Conservation (phyloP, 2,329 filamentous ascomycete genomes). For the Fusarium drepaniforme region DNA sequence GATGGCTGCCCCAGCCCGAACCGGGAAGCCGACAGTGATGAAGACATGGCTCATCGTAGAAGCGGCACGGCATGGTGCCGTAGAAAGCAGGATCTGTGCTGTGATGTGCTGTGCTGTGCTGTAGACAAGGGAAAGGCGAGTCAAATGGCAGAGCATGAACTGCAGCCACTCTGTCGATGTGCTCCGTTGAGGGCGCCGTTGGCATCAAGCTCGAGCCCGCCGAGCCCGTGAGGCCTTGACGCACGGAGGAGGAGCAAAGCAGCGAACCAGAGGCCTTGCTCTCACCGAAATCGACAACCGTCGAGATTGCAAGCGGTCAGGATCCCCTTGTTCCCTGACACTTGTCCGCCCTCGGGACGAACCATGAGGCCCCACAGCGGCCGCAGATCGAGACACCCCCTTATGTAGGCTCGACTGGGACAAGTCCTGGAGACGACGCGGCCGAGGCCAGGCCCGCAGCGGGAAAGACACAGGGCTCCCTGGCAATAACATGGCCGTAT, state of each 20-base stretch:
- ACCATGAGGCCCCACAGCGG: constrained; percentile 55
- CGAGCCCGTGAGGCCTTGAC: constrained; percentile 27
- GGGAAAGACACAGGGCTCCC: constrained; percentile 44
- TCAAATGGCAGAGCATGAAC: constrained; percentile 23
- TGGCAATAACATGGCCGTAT: constrained; percentile 44
- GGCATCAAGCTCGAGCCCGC: constrained; percentile 22
- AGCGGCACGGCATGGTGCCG: constrained; percentile 21
- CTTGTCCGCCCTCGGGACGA: constrained; percentile 53
- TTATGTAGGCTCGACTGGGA: constrained; percentile 40
- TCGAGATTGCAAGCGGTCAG: constrained; percentile 45
- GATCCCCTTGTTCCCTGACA: constrained; percentile 51
- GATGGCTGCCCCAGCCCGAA: constrained; percentile 4
- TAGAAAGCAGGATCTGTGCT: constrained; percentile 16
- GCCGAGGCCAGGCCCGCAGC: constrained; percentile 46
- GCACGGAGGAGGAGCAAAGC: constrained; percentile 35
- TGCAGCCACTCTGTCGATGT: constrained; percentile 28
- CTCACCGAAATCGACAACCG: constrained; percentile 52
- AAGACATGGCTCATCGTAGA: constrained; percentile 16
- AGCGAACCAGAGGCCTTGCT: constrained; percentile 50
- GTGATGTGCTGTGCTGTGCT: constrained; percentile 23
- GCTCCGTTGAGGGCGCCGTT: constrained; percentile 5
- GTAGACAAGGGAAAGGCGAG: constrained; percentile 20
- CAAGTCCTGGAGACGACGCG: constrained; percentile 34
- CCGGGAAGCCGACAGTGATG: constrained; percentile 11
- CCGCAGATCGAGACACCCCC: constrained; percentile 54